Percentiles rank a stretch among this genome's conserved stretches.
Evolutionary conservation across 208 protist species (phyloP).

Genomic region (Trypanosoma platydactyli): DNA sequence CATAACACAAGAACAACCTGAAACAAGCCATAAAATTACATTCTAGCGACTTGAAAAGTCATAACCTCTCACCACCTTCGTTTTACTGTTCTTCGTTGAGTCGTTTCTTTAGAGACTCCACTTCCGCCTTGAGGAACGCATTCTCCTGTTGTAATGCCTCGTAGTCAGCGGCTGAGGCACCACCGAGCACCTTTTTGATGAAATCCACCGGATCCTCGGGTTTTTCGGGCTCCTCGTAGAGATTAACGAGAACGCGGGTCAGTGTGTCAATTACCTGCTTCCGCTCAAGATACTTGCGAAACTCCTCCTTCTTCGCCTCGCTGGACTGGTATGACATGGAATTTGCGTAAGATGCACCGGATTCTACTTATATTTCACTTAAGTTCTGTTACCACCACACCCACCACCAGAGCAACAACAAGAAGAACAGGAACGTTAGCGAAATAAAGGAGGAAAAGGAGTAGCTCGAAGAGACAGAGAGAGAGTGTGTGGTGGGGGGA

Average conservation of each 20-base stretch:
- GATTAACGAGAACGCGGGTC: slow-evolving; percentile 91
- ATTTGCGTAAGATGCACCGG: neutral
- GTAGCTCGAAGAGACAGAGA: neutral
- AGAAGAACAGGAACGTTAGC: neutral
- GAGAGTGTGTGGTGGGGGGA: no score
- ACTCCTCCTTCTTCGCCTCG: slow-evolving; percentile 95
- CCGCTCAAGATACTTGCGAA: slow-evolving; percentile 93
- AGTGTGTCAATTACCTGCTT: slow-evolving; percentile 92
- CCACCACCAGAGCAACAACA: neutral
- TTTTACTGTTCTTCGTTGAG: slow-evolving; percentile 43
- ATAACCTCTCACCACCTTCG: slow-evolving; percentile 8
- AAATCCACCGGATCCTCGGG: slow-evolving; percentile 93
- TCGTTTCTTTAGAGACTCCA: slow-evolving; percentile 79
- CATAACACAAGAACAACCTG: neutral
- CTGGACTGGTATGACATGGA: slow-evolving; percentile 91
- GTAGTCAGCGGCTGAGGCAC: slow-evolving; percentile 86
- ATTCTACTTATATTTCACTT: neutral
- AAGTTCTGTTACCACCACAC: neutral
- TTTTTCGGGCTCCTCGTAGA: slow-evolving; percentile 93
- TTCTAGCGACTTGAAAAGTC: no score
- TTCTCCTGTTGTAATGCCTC: slow-evolving; percentile 87
- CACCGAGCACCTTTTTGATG: slow-evolving; percentile 91
- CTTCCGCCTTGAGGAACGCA: slow-evolving; percentile 76
- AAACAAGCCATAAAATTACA: neutral
- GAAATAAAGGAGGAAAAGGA: neutral